These are phyloP conservation scores for Xylona heveae DNA, from an alignment of 495 filamentous ascomycete genomes.

Conservation along the genomic window DNA sequence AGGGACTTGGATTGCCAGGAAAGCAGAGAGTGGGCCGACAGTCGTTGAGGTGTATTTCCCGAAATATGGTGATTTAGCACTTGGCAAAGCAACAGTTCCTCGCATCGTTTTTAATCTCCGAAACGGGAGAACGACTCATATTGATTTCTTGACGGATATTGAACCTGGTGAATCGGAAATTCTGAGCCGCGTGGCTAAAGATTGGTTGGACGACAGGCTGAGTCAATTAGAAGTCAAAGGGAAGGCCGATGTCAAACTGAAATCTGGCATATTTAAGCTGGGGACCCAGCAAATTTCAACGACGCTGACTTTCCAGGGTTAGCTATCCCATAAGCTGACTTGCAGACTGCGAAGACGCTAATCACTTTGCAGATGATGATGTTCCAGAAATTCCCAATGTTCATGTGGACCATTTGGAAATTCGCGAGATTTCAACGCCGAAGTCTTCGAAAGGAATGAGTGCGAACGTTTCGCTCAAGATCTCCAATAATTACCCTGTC, in stretches of 20 bases:
- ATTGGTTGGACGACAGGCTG: conserved; percentile 68
- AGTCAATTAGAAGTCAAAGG: conserved; percentile 44
- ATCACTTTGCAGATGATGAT: conserved; percentile 24
- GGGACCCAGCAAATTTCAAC: conserved; percentile 52
- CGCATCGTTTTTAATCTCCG: conserved; percentile 49
- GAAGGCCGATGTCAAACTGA: conserved; percentile 43
- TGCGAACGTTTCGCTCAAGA: conserved; percentile 47
- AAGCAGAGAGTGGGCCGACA: conserved; percentile 47
- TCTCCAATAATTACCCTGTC: conserved; percentile 56
- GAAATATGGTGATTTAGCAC: conserved; percentile 54
- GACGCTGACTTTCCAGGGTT: conserved; percentile 61
- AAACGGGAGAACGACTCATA: conserved; percentile 49
- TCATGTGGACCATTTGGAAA: conserved; percentile 52
- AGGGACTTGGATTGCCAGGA: conserved; percentile 59
- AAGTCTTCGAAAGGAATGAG: conserved; percentile 39
- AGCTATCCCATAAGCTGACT: conserved; percentile 25
- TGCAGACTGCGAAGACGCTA: not conserved
- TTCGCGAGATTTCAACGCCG: conserved; percentile 39
- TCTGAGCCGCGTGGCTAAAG: conserved; percentile 59
- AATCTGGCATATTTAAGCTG: conserved; percentile 55
- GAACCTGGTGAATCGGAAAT: conserved; percentile 55
- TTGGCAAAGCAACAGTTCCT: conserved; percentile 59
- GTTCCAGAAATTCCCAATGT: conserved; percentile 59
- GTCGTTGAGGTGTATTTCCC: conserved; percentile 62
- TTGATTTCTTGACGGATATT: conserved; percentile 63